Evolutionary conservation across 176 grass and related monocot genomes (phyloP).

Genomic region (Poa annua): DNA sequence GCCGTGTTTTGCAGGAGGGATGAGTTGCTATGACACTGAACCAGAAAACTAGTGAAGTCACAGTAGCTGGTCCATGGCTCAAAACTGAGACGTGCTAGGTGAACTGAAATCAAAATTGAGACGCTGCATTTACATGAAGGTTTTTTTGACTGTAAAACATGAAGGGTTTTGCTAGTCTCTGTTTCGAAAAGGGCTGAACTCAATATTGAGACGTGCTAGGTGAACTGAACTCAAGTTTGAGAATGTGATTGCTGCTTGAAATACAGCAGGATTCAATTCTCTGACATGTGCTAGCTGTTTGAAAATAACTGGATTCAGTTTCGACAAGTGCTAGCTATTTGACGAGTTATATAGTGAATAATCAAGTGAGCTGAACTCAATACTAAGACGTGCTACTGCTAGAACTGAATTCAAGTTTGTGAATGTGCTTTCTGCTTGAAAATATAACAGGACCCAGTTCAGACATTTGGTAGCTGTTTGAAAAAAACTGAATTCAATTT

Average conservation of each 20-base stretch:
- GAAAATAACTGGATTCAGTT: background rate
- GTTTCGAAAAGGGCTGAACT: too few species aligned
- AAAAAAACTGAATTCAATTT: background rate
- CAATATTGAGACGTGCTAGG: background rate
- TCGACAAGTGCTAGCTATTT: background rate
- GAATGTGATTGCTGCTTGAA: background rate
- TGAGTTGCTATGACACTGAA: background rate
- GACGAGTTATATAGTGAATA: background rate
- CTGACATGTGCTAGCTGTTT: background rate
- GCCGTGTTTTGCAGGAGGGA: background rate
- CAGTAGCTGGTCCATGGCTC: background rate
- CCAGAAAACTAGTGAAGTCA: background rate
- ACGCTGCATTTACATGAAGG: too few species aligned
- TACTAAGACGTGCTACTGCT: background rate
- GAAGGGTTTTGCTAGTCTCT: too few species aligned
- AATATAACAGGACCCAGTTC: background rate
- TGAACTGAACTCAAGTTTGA: background rate
- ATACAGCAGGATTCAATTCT: background rate
- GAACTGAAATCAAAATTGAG: too few species aligned
- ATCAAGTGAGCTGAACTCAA: background rate
- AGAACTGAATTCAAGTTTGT: background rate
- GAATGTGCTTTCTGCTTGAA: background rate
- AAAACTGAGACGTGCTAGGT: too few species aligned
- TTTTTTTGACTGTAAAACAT: too few species aligned
- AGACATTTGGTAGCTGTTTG: background rate